Evolutionary conservation across 257 asterid genomes (phyloP).

Genomic region (Solanum sparsipilum): DNA sequence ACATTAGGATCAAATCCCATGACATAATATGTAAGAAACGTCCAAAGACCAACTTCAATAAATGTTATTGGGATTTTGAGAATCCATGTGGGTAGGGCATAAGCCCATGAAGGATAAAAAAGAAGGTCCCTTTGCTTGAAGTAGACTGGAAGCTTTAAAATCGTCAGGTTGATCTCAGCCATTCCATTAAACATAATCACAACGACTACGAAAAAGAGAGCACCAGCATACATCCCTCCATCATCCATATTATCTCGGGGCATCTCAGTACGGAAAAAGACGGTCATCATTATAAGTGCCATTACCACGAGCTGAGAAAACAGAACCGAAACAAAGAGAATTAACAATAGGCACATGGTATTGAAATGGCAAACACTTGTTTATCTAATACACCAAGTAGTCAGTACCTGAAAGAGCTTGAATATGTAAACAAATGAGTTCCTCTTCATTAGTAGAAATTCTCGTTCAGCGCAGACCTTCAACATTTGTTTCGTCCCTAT

Average conservation of each 20-base stretch:
- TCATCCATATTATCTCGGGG: constrained; percentile 12
- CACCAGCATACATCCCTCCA: constrained; percentile 39
- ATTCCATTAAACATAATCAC: constrained; percentile 51
- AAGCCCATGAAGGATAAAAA: constrained; percentile 67
- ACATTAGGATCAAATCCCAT: constrained; percentile 54
- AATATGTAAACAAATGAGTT: too few species aligned
- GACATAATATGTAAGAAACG: constrained; percentile 40
- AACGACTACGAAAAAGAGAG: constrained; percentile 27
- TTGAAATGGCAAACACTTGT: not conserved
- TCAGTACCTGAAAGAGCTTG: not conserved
- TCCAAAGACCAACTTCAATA: constrained; percentile 40
- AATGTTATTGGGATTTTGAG: constrained; percentile 43
- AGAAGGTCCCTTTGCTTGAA: constrained; percentile 61
- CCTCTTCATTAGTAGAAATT: too few species aligned
- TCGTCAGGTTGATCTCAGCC: constrained; percentile 52
- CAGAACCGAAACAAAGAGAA: not conserved
- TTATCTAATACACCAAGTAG: not conserved
- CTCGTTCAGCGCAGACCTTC: not conserved
- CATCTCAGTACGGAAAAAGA: constrained; percentile 47
- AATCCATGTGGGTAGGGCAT: constrained; percentile 52
- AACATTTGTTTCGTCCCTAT: not conserved
- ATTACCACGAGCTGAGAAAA: constrained; percentile 28
- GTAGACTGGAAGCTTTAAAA: constrained; percentile 59
- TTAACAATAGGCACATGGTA: not conserved
- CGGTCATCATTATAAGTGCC: constrained; percentile 20